Evolutionary conservation across 1,284 basidiomycete genomes (phyloP).

Genomic region (Trametes versicolor): DNA sequence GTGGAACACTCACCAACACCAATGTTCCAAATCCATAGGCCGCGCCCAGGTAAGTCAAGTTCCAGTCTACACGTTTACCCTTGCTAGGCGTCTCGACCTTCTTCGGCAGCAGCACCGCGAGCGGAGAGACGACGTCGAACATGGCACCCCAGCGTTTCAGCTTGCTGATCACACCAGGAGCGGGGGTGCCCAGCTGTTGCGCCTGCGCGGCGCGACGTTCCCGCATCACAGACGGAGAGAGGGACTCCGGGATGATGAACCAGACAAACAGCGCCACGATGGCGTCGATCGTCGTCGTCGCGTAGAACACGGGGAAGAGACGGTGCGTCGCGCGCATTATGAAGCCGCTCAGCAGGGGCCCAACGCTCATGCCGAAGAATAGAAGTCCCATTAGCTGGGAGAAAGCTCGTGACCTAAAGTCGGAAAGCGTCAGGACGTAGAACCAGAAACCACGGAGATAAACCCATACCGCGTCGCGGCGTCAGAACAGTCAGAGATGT

Average conservation of each 20-base stretch:
- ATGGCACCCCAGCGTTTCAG: conserved; percentile 43
- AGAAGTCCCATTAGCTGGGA: conserved; percentile 66
- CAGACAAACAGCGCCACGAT: conserved; percentile 59
- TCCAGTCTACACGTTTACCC: conserved; percentile 66
- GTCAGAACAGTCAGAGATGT: conserved; percentile 66
- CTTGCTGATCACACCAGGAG: conserved; percentile 19
- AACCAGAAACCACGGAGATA: too few species aligned
- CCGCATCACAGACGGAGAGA: conserved; percentile 49
- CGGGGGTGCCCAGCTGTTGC: conserved; percentile 34
- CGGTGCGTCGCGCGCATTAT: conserved; percentile 65
- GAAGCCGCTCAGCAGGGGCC: conserved; percentile 73
- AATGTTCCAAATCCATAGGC: conserved; percentile 63
- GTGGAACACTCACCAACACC: conserved; percentile 55
- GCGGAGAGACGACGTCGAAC: conserved; percentile 59
- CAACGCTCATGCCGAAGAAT: conserved; percentile 73
- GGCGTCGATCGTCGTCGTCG: conserved; percentile 56
- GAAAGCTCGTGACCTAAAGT: conserved; percentile 60
- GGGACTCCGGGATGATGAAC: conserved; percentile 77
- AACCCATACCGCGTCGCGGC: conserved; percentile 52
- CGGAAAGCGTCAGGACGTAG: background rate
- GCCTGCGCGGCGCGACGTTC: conserved; percentile 38
- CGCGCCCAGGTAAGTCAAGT: conserved; percentile 64
- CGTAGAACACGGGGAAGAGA: conserved; percentile 76
- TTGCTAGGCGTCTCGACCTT: conserved; percentile 43
- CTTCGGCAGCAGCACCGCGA: conserved; percentile 69